Evolutionary conservation across 2,329 filamentous ascomycete genomes (phyloP).

Genomic region (Chrysoporthe puriensis): DNA sequence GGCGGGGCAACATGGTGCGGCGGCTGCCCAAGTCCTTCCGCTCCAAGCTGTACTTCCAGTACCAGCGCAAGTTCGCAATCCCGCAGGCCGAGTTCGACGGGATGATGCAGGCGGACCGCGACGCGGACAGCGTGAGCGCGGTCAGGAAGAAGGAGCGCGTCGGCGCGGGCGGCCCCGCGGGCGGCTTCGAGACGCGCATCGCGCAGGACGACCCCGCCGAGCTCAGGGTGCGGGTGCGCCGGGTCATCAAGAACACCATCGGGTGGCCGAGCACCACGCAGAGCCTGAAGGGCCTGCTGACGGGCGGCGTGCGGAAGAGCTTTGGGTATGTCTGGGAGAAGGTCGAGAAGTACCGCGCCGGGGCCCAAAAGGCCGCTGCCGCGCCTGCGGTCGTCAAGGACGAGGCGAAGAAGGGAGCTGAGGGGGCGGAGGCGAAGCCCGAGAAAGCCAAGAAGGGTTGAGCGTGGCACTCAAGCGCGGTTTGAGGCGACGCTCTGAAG

Average conservation of each 20-base stretch:
- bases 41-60: conserved; percentile 89
- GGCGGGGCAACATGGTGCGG: conserved; percentile 94
- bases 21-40: conserved; percentile 86
- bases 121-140: conserved; percentile 65
- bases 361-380: conserved; percentile 33
- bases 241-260: conserved; percentile 84
- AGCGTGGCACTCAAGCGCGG: background rate
- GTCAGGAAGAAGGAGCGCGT: conserved; percentile 57
- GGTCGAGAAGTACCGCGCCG: conserved; percentile 64
- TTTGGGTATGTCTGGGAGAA: conserved; percentile 85
- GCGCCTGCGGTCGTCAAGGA: conserved; percentile 11
- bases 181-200: conserved; percentile 85
- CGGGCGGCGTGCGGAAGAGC: conserved; percentile 71
- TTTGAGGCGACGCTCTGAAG: background rate
- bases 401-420: conserved; percentile 3
- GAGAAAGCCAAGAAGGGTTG: conserved; percentile 23
- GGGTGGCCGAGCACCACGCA: conserved; percentile 90
- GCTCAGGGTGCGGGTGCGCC: conserved; percentile 71
- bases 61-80: conserved; percentile 87
- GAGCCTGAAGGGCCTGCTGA: conserved; percentile 81
- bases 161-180: conserved; percentile 79
- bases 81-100: conserved; percentile 80
- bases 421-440: background rate
- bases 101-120: conserved; percentile 78
- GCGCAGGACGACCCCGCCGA: conserved; percentile 68